These are phyloP conservation scores for Acanthamoeba divionensis DNA, from an alignment of 208 protist genomes.

Conservation along the genomic window DNA sequence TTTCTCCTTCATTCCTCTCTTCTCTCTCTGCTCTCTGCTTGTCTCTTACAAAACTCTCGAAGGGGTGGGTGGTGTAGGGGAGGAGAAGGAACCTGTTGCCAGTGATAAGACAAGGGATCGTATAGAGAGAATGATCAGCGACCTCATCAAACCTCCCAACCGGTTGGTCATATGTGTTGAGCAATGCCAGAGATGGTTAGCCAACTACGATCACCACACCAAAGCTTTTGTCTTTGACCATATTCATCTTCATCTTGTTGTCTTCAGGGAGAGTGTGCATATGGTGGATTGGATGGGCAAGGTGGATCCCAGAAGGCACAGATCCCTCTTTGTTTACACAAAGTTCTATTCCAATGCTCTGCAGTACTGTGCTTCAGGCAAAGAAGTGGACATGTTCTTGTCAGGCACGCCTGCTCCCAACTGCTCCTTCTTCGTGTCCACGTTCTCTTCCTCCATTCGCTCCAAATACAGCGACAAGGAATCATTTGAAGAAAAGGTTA, in stretches of 20 bases:
- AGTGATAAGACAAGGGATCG: neutral
- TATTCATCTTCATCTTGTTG: neutral
- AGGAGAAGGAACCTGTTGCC: no score
- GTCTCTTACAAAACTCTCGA: no score
- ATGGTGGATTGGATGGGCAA: conserved; percentile 42
- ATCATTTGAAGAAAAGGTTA: neutral
- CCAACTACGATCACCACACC: no score
- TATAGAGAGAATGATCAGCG: neutral
- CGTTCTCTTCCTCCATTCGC: conserved; percentile 25
- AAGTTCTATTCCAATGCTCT: conserved; percentile 13
- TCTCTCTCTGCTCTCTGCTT: no score
- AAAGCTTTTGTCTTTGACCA: conserved; percentile 10
- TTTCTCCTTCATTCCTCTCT: no score
- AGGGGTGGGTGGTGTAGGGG: no score
- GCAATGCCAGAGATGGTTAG: neutral
- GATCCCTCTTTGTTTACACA: conserved; percentile 62
- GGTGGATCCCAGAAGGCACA: conserved; percentile 59
- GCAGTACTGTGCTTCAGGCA: conserved; percentile 34
- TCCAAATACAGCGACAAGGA: neutral
- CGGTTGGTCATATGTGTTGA: conserved; percentile 15
- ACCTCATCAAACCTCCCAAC: neutral
- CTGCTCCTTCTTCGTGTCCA: conserved; percentile 61
- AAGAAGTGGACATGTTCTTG: conserved; percentile 55
- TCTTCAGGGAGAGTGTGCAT: neutral
- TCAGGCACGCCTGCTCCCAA: neutral